Conservation (phyloP, 2,329 filamentous ascomycete genomes). For the Talaromyces islandicus region DNA sequence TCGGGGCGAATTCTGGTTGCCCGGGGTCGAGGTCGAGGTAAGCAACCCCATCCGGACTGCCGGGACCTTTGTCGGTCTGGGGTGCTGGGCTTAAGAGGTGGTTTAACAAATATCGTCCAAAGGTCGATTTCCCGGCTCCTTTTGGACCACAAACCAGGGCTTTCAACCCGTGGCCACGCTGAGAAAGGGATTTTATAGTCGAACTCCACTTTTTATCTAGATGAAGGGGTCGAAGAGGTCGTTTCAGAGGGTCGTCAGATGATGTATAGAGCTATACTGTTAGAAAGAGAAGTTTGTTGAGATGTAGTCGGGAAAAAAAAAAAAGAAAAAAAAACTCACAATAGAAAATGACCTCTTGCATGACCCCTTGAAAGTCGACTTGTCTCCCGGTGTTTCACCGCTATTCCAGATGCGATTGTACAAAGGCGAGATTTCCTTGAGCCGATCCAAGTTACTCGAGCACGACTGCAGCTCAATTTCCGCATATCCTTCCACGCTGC, state of each 20-base stretch:
- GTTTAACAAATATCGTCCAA: slow-evolving; percentile 52
- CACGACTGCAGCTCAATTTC: slow-evolving; percentile 46
- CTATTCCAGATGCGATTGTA: slow-evolving; percentile 51
- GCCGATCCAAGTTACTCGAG: slow-evolving; percentile 35
- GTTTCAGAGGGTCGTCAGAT: slow-evolving; percentile 35
- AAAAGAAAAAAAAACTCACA: slow-evolving; percentile 21
- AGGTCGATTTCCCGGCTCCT: slow-evolving; percentile 55
- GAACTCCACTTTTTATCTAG: slow-evolving; percentile 39
- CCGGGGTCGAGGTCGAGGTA: slow-evolving; percentile 56
- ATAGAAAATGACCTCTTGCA: slow-evolving; percentile 33
- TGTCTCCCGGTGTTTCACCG: slow-evolving; percentile 26
- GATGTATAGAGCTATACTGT: slow-evolving; percentile 34
- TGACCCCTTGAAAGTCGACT: slow-evolving; percentile 26
- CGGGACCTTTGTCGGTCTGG: slow-evolving; percentile 22
- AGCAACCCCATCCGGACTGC: slow-evolving; percentile 38
- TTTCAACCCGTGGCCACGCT: slow-evolving; percentile 30
- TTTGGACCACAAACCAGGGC: slow-evolving; percentile 52
- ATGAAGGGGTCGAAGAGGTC: slow-evolving; percentile 37
- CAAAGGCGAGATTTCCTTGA: slow-evolving; percentile 45
- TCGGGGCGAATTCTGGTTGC: slow-evolving; percentile 54
- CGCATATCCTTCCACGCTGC: slow-evolving; percentile 36
- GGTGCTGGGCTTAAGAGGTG: slow-evolving; percentile 42
- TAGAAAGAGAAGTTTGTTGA: slow-evolving; percentile 9
- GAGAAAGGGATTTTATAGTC: slow-evolving; percentile 39
- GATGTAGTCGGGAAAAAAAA: neutral